Conservation (phyloP, 148 eudicot species). For the Fagopyrum esculentum region DNA sequence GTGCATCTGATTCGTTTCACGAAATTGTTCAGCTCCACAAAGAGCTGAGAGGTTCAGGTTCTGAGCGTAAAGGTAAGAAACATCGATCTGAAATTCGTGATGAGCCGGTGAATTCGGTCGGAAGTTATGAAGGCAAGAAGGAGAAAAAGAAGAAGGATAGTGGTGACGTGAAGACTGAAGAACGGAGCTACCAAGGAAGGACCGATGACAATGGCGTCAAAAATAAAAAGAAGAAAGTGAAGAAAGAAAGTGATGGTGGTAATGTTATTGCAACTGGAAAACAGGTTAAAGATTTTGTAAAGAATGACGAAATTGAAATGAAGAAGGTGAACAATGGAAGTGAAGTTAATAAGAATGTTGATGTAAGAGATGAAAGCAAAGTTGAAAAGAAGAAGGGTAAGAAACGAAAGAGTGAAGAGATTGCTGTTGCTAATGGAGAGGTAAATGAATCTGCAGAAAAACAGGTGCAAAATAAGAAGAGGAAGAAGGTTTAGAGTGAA, state of each 20-base stretch:
- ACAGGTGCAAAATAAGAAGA: not conserved
- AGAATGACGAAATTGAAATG: not conserved
- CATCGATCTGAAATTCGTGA: not conserved
- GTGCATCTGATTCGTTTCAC: conserved; percentile 39
- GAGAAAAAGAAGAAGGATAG: not conserved
- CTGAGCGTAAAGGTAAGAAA: not conserved
- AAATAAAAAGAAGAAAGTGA: not conserved
- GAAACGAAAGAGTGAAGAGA: conserved; percentile 33
- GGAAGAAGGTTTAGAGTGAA: not conserved
- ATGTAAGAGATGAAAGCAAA: not conserved
- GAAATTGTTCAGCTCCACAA: conserved; percentile 40
- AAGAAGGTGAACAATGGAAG: conserved; percentile 14
- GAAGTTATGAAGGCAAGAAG: not conserved
- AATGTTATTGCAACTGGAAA: not conserved
- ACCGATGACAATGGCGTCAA: not conserved
- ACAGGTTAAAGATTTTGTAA: too few relatives aligned
- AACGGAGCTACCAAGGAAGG: not conserved
- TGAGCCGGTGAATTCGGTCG: conserved; percentile 9
- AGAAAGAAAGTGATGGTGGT: not conserved
- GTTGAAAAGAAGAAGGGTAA: conserved; percentile 21
- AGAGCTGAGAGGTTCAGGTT: conserved; percentile 20
- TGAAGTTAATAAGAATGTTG: conserved; percentile 1
- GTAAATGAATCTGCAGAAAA: conserved; percentile 15
- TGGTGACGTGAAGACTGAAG: not conserved
- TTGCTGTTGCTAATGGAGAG: conserved; percentile 10